A percentile compares a stretch with the other conserved stretches of the same genome.
Conservation (phyloP, 1,284 basidiomycete genomes). For the Moesziomyces sp. region DNA sequence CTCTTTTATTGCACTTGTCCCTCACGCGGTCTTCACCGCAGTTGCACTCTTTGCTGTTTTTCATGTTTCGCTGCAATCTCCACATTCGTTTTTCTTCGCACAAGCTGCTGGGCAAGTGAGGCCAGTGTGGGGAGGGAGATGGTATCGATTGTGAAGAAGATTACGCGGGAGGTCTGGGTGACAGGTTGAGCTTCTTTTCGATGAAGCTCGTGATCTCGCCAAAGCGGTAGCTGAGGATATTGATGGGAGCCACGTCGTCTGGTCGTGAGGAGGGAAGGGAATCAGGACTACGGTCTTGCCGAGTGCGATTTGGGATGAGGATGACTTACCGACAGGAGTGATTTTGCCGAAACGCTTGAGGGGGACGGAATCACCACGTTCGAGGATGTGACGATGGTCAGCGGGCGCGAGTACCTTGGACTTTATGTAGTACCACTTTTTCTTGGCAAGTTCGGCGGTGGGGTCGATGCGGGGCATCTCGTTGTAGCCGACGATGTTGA, state of each 20-base stretch:
- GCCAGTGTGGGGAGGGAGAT: no score
- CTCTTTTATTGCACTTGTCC: conserved; percentile 5
- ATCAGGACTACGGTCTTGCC: neutral
- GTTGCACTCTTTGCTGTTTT: conserved; percentile 8
- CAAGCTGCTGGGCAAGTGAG: no score
- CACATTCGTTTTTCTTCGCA: neutral
- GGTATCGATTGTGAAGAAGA: no score
- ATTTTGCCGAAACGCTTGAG: conserved; percentile 37
- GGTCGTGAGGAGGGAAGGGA: neutral
- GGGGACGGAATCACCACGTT: conserved; percentile 17
- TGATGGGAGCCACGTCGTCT: conserved; percentile 25
- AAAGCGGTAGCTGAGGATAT: conserved; percentile 22
- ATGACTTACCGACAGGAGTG: conserved; percentile 24
- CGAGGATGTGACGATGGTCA: conserved; percentile 30
- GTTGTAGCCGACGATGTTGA: conserved; percentile 50
- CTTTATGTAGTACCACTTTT: conserved; percentile 41
- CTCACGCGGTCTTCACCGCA: neutral
- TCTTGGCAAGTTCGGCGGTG: conserved; percentile 3
- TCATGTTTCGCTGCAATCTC: neutral
- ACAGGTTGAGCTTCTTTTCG: conserved; percentile 16
- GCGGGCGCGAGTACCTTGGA: conserved; percentile 34
- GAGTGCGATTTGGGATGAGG: neutral
- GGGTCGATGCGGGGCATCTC: conserved; percentile 32
- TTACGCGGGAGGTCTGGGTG: neutral
- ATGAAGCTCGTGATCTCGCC: conserved; percentile 21